These are phyloP conservation scores for Vitis riparia DNA, from an alignment of 164 flowering plant genomes.

Conservation along the genomic window DNA sequence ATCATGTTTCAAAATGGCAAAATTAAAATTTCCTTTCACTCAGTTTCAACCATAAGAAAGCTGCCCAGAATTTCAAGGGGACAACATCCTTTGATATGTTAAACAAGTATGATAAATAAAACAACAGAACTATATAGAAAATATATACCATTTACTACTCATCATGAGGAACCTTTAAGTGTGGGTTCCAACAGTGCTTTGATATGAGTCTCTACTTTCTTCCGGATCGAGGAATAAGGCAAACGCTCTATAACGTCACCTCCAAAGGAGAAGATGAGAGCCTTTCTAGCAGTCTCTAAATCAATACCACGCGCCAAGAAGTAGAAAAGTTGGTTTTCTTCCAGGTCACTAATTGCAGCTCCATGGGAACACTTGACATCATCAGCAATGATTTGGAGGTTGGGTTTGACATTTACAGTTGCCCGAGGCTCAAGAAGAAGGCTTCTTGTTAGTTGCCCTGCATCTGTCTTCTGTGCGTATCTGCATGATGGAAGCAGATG, in stretches of 20 bases:
- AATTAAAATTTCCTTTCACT: too few relatives aligned
- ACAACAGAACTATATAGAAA: neutral
- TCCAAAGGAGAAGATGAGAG: conserved; percentile 81
- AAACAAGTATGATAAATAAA: neutral
- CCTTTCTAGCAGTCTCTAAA: conserved; percentile 63
- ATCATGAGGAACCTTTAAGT: neutral
- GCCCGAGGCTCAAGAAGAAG: conserved; percentile 86
- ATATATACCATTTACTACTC: neutral
- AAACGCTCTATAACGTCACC: conserved; percentile 69
- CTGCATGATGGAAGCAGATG: conserved; percentile 34
- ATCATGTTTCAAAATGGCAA: too few relatives aligned
- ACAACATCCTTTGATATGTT: too few relatives aligned
- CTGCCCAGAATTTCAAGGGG: too few relatives aligned
- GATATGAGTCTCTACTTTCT: conserved; percentile 53
- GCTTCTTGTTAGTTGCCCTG: conserved; percentile 89
- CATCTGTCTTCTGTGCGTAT: conserved; percentile 90
- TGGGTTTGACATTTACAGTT: conserved; percentile 84
- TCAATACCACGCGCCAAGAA: conserved; percentile 81
- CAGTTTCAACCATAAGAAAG: too few relatives aligned
- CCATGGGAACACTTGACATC: conserved; percentile 96
- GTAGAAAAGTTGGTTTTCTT: conserved; percentile 85
- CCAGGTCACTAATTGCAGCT: conserved; percentile 91
- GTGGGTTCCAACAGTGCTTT: conserved; percentile 47
- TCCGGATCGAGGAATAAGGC: conserved; percentile 41
- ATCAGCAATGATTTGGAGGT: conserved; percentile 90